Evolutionary conservation across 176 grass and related monocot genomes (phyloP).

Genomic region (Cenchrus americanus): DNA sequence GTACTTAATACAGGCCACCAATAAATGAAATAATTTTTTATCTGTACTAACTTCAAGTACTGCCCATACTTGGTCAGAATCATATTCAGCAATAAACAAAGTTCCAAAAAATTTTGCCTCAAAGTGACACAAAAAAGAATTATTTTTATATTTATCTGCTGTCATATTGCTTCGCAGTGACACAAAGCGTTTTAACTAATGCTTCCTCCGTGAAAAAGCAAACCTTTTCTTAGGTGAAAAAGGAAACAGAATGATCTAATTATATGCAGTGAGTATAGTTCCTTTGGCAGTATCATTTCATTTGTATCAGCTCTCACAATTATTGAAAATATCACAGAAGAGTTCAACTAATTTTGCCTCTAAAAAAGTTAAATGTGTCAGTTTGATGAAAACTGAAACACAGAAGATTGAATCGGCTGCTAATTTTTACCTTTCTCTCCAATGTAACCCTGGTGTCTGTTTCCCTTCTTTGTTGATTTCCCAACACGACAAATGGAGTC

Average conservation of each 20-base stretch:
- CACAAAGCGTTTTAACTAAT: not conserved
- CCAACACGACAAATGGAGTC: slow-evolving; percentile 69
- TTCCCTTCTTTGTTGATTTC: slow-evolving; percentile 70
- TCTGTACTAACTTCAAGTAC: not conserved
- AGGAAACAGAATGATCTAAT: too few relatives aligned
- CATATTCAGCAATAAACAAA: not conserved
- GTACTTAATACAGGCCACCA: not conserved
- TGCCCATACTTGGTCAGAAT: not conserved
- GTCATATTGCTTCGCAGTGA: too few relatives aligned
- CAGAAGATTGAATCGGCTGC: not conserved
- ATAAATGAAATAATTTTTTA: not conserved
- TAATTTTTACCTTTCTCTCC: slow-evolving; percentile 67
- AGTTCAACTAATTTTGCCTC: not conserved
- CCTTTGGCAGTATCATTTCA: slow-evolving; percentile 1
- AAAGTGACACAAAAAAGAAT: too few relatives aligned
- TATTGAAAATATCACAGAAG: not conserved
- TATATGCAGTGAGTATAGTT: too few relatives aligned
- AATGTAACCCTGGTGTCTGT: slow-evolving; percentile 57
- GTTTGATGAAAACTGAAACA: not conserved
- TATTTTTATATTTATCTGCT: too few relatives aligned
- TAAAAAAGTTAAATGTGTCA: not conserved
- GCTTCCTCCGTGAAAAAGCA: too few relatives aligned
- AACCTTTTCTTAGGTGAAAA: too few relatives aligned
- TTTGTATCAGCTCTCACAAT: not conserved
- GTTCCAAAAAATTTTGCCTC: not conserved